Percentiles rank a stretch among this genome's conserved stretches.
These are phyloP conservation scores for Tetracladium setigerum DNA, from an alignment of 495 filamentous ascomycete species.

Conservation along the genomic window DNA sequence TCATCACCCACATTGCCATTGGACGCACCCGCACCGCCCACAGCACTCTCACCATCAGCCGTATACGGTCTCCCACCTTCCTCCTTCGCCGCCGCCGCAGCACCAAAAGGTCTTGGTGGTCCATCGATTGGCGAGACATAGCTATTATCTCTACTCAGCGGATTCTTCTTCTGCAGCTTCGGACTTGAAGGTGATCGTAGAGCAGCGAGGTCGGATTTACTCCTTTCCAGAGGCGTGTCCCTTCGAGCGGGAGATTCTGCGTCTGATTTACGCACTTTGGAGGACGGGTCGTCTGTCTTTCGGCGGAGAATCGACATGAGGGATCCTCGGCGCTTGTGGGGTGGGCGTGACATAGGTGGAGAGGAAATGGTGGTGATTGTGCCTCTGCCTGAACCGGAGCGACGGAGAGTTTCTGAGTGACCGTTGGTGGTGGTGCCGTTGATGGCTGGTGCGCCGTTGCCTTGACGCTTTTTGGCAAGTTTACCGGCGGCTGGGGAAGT, in stretches of 20 bases:
- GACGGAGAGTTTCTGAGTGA: constrained; percentile 13
- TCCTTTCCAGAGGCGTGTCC: constrained; percentile 45
- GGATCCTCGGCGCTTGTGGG: constrained; percentile 24
- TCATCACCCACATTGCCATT: constrained; percentile 2
- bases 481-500: constrained; percentile 2
- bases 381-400: constrained; percentile 17
- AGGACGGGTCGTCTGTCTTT: constrained; percentile 31
- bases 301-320: constrained; percentile 38
- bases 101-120: not conserved
- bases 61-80: constrained; percentile 12
- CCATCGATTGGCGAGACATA: constrained; percentile 5
- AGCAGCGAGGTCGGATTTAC: constrained; percentile 28
- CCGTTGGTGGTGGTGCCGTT: not conserved
- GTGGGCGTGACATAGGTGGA: constrained; percentile 1
- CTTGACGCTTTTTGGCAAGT: constrained; percentile 4
- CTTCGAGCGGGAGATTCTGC: constrained; percentile 40
- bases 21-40: not conserved
- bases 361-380: constrained; percentile 3
- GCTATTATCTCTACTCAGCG: constrained; percentile 2
- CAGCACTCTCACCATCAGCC: constrained; percentile 10
- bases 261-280: constrained; percentile 34
- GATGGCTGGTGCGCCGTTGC: not conserved
- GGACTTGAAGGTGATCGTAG: constrained; percentile 4
- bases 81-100: not conserved
- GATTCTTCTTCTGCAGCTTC: constrained; percentile 15